Evolutionary conservation across 1,139 yeast species (phyloP).

Genomic region (Debaryomycetaceae sp.): DNA sequence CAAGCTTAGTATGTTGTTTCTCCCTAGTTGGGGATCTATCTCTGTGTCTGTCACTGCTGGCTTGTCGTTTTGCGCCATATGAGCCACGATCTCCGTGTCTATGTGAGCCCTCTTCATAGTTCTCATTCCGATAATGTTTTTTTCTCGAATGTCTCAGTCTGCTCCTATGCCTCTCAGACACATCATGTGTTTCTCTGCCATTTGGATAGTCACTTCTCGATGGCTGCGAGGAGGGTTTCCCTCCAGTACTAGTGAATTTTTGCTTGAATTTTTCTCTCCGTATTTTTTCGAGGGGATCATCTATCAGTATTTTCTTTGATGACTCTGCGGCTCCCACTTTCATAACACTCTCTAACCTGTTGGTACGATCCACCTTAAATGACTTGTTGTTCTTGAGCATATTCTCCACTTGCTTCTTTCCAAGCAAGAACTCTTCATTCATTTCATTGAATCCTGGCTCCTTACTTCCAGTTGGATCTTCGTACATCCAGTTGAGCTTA

Average conservation of each 20-base stretch:
- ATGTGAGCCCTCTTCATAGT: no score
- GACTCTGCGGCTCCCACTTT: constrained; percentile 10
- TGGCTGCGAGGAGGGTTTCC: not conserved
- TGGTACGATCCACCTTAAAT: constrained; percentile 9
- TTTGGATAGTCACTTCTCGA: not conserved
- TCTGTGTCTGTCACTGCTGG: not conserved
- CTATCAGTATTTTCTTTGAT: constrained; percentile 22
- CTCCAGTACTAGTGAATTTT: constrained; percentile 5
- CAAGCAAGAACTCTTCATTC: constrained; percentile 33
- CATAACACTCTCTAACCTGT: constrained; percentile 15
- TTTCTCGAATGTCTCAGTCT: constrained; percentile 7
- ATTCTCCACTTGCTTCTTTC: constrained; percentile 33
- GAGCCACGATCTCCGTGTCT: no score
- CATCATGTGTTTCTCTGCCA: not conserved
- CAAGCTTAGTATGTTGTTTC: no score
- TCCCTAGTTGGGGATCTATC: constrained; percentile 4
- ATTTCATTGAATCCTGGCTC: constrained; percentile 32
- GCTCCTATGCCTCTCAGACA: constrained; percentile 6
- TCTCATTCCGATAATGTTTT: not conserved
- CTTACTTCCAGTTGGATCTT: constrained; percentile 32
- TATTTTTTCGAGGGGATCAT: constrained; percentile 57
- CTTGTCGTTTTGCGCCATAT: no score
- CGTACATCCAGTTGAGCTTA: constrained; percentile 86
- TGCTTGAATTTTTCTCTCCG: constrained; percentile 36
- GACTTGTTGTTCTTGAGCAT: constrained; percentile 22